phyloP scores from a whole-genome alignment of 2,329 filamentous ascomycete species.

The Scopulariopsis brevicaulis region DNA sequence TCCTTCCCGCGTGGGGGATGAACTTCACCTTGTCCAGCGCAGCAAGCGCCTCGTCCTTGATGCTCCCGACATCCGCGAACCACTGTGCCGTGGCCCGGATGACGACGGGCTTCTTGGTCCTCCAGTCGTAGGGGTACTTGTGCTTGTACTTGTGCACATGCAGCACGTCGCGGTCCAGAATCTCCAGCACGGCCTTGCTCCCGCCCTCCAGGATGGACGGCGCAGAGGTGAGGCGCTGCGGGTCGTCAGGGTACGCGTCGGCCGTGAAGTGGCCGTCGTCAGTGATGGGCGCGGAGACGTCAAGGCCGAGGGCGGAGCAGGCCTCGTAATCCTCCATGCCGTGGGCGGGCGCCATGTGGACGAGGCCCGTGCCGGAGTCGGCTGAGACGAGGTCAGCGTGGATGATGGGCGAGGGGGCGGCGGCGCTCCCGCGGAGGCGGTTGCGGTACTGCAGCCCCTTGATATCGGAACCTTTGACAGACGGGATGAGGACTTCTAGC shows the following conservation, averaged over 20 bases:
- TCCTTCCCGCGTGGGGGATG: conserved; percentile 62
- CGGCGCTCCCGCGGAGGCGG: conserved; percentile 48
- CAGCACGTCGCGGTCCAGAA: conserved; percentile 57
- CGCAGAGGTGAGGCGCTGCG: conserved; percentile 51
- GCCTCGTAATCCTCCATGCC: conserved; percentile 93
- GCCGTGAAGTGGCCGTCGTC: conserved; percentile 70
- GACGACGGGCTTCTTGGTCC: conserved; percentile 86
- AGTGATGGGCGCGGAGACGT: conserved; percentile 72
- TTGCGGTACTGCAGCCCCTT: conserved; percentile 58
- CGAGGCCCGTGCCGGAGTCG: conserved; percentile 86
- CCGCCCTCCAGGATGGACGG: conserved; percentile 63
- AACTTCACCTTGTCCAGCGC: conserved; percentile 66
- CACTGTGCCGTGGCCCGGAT: conserved; percentile 90
- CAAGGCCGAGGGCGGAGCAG: conserved; percentile 59
- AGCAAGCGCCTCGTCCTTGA: conserved; percentile 62
- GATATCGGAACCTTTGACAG: conserved; percentile 55
- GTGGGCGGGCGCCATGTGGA: conserved; percentile 88
- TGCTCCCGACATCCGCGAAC: conserved; percentile 85
- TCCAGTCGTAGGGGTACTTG: conserved; percentile 98
- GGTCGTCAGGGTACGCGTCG: conserved; percentile 63
- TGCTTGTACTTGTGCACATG: conserved; percentile 63
- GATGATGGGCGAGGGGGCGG: conserved; percentile 56
- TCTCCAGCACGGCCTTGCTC: conserved; percentile 54
- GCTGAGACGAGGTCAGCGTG: conserved; percentile 82
- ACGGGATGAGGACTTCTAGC: conserved; percentile 35